A percentile compares a stretch with the other conserved stretches of the same genome.
These are phyloP conservation scores for Lichtheimia ramosa DNA, from an alignment of 371 early-diverging fungal species.

Conservation along the genomic window DNA sequence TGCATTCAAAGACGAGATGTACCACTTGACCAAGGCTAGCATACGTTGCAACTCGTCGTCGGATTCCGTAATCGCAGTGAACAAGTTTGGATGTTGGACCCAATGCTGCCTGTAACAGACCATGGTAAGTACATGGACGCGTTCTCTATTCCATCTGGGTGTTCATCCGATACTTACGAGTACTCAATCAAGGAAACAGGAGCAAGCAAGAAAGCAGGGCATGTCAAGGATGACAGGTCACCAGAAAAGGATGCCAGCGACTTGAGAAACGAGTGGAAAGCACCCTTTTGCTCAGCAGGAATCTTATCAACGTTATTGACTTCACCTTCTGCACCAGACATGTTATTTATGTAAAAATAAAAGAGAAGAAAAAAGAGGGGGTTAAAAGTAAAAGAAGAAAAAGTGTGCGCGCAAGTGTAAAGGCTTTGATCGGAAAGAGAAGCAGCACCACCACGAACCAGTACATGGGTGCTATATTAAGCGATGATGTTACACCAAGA, in stretches of 20 bases:
- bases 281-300: slow-evolving; percentile 64
- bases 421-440: slow-evolving; percentile 9
- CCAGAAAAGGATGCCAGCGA: slow-evolving; percentile 75
- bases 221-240: slow-evolving; percentile 73
- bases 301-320: slow-evolving; percentile 52
- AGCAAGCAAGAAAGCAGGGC: slow-evolving; percentile 73
- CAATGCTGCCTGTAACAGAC: slow-evolving; percentile 59
- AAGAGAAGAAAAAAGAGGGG: slow-evolving; percentile 3
- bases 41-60: slow-evolving; percentile 67
- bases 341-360: slow-evolving; percentile 4
- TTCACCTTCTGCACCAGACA: slow-evolving; percentile 24
- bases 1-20: slow-evolving; percentile 76
- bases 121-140: background rate
- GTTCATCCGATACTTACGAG: slow-evolving; percentile 48
- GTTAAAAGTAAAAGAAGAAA: slow-evolving; percentile 5
- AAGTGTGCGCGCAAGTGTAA: background rate
- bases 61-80: slow-evolving; percentile 64
- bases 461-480: too few relatives aligned
- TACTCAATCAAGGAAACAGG: slow-evolving; percentile 77
- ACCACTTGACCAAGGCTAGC: slow-evolving; percentile 71
- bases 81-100: slow-evolving; percentile 72
- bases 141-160: background rate
- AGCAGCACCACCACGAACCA: too few relatives aligned
- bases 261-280: slow-evolving; percentile 68
- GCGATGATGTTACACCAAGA: too few relatives aligned